These are phyloP conservation scores for Ananas comosus DNA, from an alignment of 176 grass and related monocot species.

Conservation along the genomic window DNA sequence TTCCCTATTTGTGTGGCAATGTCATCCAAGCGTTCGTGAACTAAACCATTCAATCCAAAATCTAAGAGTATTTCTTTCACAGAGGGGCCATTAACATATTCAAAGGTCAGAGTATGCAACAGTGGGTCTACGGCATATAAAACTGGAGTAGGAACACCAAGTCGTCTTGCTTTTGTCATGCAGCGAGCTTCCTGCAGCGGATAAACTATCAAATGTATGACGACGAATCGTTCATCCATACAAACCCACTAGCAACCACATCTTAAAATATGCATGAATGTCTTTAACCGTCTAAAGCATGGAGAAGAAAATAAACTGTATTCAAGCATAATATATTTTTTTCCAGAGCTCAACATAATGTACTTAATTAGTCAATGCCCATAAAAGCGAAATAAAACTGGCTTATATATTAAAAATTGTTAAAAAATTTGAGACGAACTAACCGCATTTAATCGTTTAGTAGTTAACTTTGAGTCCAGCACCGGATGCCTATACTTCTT, in stretches of 20 bases:
- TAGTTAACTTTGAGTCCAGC: conserved; percentile 71
- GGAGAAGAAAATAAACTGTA: not conserved
- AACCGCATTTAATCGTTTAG: conserved; percentile 78
- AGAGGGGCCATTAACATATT: conserved; percentile 67
- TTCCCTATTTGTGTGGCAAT: conserved; percentile 77
- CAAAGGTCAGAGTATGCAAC: conserved; percentile 76
- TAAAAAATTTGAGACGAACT: conserved; percentile 21
- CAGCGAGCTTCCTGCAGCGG: conserved; percentile 72
- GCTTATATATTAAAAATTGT: not conserved
- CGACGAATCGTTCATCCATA: not conserved
- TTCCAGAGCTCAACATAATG: not conserved
- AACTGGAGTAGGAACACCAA: conserved; percentile 86
- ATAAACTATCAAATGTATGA: conserved; percentile 14
- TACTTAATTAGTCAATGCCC: not conserved
- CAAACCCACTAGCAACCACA: not conserved
- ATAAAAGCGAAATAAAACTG: not conserved
- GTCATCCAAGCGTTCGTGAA: conserved; percentile 53
- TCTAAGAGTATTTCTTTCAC: conserved; percentile 81
- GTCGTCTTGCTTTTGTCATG: conserved; percentile 89
- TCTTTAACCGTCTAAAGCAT: not conserved
- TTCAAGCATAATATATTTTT: not conserved
- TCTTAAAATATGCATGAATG: not conserved
- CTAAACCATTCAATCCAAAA: conserved; percentile 65
- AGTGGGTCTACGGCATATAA: conserved; percentile 74
- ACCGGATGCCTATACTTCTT: conserved; percentile 82